Evolutionary conservation across 228 moss, liverwort and hornwort species (phyloP).

Genomic region (Sphagnum fallax): DNA sequence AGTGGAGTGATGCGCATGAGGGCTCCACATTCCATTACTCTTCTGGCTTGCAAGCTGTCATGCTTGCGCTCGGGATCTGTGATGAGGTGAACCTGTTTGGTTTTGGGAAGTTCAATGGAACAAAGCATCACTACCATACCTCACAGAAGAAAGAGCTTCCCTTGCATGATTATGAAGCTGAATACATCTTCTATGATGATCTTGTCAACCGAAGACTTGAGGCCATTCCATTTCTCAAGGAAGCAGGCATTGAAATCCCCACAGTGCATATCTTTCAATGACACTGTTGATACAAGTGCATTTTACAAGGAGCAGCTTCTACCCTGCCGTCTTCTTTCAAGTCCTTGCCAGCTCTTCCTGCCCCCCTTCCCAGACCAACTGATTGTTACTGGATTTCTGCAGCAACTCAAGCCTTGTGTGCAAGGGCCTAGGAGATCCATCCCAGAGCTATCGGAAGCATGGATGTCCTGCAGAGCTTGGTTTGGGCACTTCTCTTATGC

Average conservation of each 20-base stretch:
- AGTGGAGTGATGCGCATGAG: constrained; percentile 27
- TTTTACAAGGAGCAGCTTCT: no score
- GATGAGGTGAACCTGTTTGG: constrained; percentile 58
- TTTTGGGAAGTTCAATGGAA: constrained; percentile 40
- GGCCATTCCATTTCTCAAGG: constrained; percentile 48
- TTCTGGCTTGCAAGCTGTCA: constrained; percentile 63
- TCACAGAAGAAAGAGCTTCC: constrained; percentile 44
- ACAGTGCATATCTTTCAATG: constrained; percentile 22
- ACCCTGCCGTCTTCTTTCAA: no score
- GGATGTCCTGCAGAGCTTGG: no score
- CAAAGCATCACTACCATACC: constrained; percentile 72
- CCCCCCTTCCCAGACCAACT: no score
- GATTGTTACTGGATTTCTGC: no score
- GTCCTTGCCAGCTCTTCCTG: no score
- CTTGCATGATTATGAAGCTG: constrained; percentile 63
- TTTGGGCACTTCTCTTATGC: no score
- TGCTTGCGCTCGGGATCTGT: constrained; percentile 58
- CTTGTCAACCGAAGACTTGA: constrained; percentile 15
- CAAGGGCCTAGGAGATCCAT: no score
- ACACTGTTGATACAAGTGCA: neutral
- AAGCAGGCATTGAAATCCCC: constrained; percentile 29
- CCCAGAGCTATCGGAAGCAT: no score
- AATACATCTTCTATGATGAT: constrained; percentile 64
- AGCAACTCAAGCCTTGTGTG: no score
- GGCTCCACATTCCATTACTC: constrained; percentile 55